Conservation (phyloP, 768 basidiomycete species). For the Calocybe cyanea region DNA sequence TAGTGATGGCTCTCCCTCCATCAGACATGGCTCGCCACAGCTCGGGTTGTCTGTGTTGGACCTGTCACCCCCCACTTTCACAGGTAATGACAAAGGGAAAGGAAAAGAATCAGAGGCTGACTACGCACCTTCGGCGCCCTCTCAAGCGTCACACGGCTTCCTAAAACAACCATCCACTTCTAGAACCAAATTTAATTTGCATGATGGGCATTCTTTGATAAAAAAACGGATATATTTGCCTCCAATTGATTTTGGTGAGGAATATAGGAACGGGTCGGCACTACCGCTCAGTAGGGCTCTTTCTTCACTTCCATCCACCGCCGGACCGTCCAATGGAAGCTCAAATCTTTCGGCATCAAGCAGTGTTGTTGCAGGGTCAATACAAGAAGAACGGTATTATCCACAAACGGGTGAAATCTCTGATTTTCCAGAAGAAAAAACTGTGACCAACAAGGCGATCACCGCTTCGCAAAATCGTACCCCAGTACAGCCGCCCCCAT, state of each 20-base stretch:
- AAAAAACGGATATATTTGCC: conserved; percentile 31
- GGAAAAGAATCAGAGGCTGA: conserved; percentile 2
- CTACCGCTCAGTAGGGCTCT: no score
- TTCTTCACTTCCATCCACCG: no score
- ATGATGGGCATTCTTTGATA: conserved; percentile 31
- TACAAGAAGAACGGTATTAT: no score
- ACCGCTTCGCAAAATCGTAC: background rate
- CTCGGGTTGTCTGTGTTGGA: background rate
- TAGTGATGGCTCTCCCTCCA: background rate
- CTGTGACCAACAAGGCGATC: conserved; percentile 17
- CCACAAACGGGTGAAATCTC: conserved; percentile 9
- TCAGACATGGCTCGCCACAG: conserved; percentile 1
- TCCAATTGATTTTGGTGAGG: conserved; percentile 34
- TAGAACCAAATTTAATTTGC: background rate
- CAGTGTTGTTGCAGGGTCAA: background rate
- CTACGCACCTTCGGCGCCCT: background rate
- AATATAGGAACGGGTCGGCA: background rate
- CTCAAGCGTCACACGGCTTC: conserved; percentile 11
- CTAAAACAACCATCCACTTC: conserved; percentile 26
- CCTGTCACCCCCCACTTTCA: background rate
- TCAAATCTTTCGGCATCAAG: background rate
- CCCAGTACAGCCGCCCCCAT: no score
- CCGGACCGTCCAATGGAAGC: no score
- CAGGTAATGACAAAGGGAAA: conserved; percentile 5
- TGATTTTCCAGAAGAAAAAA: conserved; percentile 19